Evolutionary conservation across 2,329 filamentous ascomycete species (phyloP), one percentile per base, ranked within the genome.

Genomic region (Westerdykella aurantiaca): DNA sequence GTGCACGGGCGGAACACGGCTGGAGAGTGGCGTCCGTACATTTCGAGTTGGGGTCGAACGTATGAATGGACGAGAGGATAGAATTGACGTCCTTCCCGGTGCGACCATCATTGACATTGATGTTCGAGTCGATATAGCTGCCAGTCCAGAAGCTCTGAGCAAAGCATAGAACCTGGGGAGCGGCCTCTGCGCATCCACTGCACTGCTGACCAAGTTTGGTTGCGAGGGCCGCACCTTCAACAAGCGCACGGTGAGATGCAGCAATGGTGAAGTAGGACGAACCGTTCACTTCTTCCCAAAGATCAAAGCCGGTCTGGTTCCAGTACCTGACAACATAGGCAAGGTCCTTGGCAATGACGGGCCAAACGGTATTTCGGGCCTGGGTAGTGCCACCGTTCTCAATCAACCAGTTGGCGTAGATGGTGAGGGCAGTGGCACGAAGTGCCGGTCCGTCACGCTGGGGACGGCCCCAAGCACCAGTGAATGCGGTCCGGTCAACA

Each of bases 251-350:
- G 61, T 91, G 81, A 47, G 86, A 80, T 34, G 78, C 76, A 3
- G 81, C 79, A 25, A 82, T 70, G 1, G 87, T 93, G 67, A 91
- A 94, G 72, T 90, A 93, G 0, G 85, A 89, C 17, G 79, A 82
- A 34, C 86, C 85, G 18, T 74, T 71, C 12, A 90, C 79, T 63
- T 93, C 88, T 63, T 93, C 88, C 88, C 88, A 93, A 3, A 94
- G 75, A 63, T 94, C 88, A 57, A 81, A 93, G 5, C 74, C 75
- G 4, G 75, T 75, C 42, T 74, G 68, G 47, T 77, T 79, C 70
- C 75, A 77, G 69, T 87, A 86, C 58, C 87, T 79, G 1, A 81
- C 76, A 6, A 88, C 81, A 50, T 91, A 93, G 37, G 75, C 76
- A 29, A 94, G 74, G 56, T 93, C 88, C 53, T 89, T 91, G 38